These are phyloP conservation scores for Mycena citricolor DNA, from an alignment of 1,284 basidiomycete species.

Conservation along the genomic window DNA sequence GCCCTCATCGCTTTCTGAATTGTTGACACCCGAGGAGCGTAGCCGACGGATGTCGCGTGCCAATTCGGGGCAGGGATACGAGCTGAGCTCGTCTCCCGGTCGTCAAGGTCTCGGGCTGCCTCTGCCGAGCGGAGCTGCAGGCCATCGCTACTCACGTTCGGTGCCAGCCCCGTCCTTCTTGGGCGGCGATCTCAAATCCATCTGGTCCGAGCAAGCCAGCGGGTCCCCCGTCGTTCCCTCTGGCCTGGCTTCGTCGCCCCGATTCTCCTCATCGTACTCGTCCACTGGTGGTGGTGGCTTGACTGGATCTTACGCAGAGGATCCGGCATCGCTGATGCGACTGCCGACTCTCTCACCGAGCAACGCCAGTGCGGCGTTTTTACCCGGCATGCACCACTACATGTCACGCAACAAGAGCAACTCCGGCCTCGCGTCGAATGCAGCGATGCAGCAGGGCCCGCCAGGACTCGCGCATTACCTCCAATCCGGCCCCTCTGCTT, in stretches of 20 bases:
- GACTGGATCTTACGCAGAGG: too few species aligned
- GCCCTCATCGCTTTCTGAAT: slow-evolving; percentile 82
- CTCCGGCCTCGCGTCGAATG: slow-evolving; percentile 11
- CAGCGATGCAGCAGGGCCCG: slow-evolving; percentile 21
- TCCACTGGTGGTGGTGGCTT: too few species aligned
- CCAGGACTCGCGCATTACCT: slow-evolving; percentile 21
- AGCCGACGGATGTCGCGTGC: slow-evolving; percentile 76
- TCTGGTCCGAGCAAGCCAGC: slow-evolving; percentile 47
- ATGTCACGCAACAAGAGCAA: slow-evolving; percentile 29
- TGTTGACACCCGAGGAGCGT: slow-evolving; percentile 81
- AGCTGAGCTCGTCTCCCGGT: slow-evolving; percentile 12
- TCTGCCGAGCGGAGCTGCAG: slow-evolving; percentile 25
- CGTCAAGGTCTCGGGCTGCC: slow-evolving; percentile 24
- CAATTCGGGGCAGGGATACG: slow-evolving; percentile 43
- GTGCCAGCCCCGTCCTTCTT: slow-evolving; percentile 74
- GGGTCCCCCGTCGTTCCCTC: slow-evolving; percentile 30
- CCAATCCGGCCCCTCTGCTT: slow-evolving; percentile 13
- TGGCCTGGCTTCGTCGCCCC: slow-evolving; percentile 19
- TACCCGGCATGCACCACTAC: slow-evolving; percentile 62
- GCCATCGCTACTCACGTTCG: slow-evolving; percentile 74
- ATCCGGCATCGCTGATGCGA: slow-evolving; percentile 21
- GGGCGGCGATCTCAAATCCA: slow-evolving; percentile 64
- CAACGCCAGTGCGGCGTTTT: slow-evolving; percentile 78
- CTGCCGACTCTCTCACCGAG: slow-evolving; percentile 47
- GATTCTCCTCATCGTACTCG: slow-evolving; percentile 31